Conservation (phyloP, 371 early-diverging fungal species). For the Apophysomyces variabilis region DNA sequence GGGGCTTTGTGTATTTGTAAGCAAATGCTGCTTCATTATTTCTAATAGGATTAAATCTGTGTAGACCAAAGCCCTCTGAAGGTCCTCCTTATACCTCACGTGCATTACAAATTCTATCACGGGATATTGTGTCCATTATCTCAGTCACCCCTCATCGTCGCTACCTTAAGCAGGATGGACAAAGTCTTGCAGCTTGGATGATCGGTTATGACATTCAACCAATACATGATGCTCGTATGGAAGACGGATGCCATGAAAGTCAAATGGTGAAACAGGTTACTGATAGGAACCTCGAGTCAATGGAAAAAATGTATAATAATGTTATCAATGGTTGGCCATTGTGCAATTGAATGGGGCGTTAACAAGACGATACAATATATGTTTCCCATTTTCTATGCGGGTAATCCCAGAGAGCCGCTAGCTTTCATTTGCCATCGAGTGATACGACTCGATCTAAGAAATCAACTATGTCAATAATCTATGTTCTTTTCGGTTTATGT, state of each 20-base stretch:
- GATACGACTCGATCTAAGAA: too few species aligned
- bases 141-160: conserved; percentile 44
- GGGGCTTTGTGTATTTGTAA: conserved; percentile 63
- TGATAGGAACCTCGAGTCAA: conserved; percentile 17
- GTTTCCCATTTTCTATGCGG: too few species aligned
- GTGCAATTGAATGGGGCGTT: too few species aligned
- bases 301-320: conserved; percentile 59
- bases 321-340: conserved; percentile 31
- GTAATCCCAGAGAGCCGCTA: too few species aligned
- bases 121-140: conserved; percentile 51
- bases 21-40: too few species aligned
- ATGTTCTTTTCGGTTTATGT: too few species aligned
- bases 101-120: conserved; percentile 56
- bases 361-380: too few species aligned
- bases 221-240: conserved; percentile 60
- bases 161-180: conserved; percentile 51
- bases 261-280: conserved; percentile 60
- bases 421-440: too few species aligned
- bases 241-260: conserved; percentile 58
- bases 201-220: conserved; percentile 59
- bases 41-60: too few species aligned
- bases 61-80: too few species aligned
- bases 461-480: too few species aligned
- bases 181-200: conserved; percentile 64
- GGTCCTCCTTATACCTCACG: conserved; percentile 59